phyloP scores from a whole-genome alignment of 345 rosid genomes.

The Gossypium australe region DNA sequence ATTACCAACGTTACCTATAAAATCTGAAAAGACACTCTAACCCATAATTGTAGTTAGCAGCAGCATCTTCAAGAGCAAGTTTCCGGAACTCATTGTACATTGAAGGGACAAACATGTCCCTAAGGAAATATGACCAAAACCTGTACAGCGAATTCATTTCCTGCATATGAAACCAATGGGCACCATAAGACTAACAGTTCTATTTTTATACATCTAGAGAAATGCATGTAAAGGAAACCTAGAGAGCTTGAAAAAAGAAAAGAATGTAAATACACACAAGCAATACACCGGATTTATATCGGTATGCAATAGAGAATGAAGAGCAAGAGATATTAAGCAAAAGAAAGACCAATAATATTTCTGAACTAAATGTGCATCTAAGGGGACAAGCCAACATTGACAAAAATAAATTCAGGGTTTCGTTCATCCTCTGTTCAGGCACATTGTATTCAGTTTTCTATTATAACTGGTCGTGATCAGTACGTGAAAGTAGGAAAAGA shows the following conservation, averaged over 20 bases:
- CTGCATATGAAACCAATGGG: conserved; percentile 37
- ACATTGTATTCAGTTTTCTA: neutral
- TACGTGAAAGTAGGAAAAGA: neutral
- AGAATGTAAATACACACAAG: neutral
- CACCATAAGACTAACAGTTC: too few relatives aligned
- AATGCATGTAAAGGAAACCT: neutral
- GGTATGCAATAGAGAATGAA: neutral
- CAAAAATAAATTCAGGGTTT: neutral
- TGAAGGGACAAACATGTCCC: conserved; percentile 63
- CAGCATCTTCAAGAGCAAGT: conserved; percentile 83
- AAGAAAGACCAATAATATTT: neutral
- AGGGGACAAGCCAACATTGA: neutral
- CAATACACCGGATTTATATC: neutral
- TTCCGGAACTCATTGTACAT: conserved; percentile 85
- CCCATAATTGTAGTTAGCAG: conserved; percentile 75
- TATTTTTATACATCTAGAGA: too few relatives aligned
- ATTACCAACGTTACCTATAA: conserved; percentile 56
- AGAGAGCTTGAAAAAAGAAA: neutral
- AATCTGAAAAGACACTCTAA: conserved; percentile 93
- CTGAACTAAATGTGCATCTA: too few relatives aligned
- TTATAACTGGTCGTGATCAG: neutral
- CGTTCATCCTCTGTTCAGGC: neutral
- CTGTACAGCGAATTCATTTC: conserved; percentile 91
- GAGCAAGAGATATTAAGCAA: neutral
- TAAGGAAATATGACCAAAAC: conserved; percentile 91